Percentiles rank a stretch among this genome's conserved stretches.
Conservation (phyloP, 805 yeast species). For the Candida ortonii region DNA sequence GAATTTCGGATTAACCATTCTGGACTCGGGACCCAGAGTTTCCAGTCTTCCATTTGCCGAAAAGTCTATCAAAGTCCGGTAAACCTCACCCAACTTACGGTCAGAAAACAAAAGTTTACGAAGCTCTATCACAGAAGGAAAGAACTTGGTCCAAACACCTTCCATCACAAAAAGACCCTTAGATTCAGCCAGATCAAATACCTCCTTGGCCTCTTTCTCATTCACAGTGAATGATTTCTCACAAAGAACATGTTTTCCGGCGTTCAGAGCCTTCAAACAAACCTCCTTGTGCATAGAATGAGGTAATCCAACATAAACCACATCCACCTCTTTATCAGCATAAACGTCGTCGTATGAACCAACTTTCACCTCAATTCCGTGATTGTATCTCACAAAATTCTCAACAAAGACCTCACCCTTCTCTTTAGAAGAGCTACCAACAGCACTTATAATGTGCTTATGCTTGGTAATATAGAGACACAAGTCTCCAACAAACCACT, state of each 20-base stretch:
- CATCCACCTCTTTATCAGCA: slow-evolving; percentile 41
- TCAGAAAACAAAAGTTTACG: slow-evolving; percentile 38
- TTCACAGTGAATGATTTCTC: slow-evolving; percentile 57
- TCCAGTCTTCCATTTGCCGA: slow-evolving; percentile 36
- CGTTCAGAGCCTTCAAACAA: slow-evolving; percentile 33
- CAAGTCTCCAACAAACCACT: slow-evolving; percentile 40
- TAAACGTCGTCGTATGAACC: slow-evolving; percentile 44
- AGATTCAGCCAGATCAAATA: slow-evolving; percentile 42
- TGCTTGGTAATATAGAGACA: slow-evolving; percentile 24
- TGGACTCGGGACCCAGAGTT: slow-evolving; percentile 30
- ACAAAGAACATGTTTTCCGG: slow-evolving; percentile 51
- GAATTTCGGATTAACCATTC: slow-evolving; percentile 42
- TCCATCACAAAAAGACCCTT: slow-evolving; percentile 52
- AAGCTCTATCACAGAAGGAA: slow-evolving; percentile 43
- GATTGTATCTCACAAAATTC: slow-evolving; percentile 29
- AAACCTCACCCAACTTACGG: slow-evolving; percentile 44
- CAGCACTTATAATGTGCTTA: slow-evolving; percentile 35
- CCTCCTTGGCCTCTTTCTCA: slow-evolving; percentile 39
- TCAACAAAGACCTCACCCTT: slow-evolving; percentile 38
- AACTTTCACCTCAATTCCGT: slow-evolving; percentile 14
- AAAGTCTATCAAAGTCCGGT: slow-evolving; percentile 43
- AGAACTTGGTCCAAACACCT: slow-evolving; percentile 56
- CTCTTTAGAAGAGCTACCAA: slow-evolving; percentile 37
- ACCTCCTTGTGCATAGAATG: slow-evolving; percentile 49
- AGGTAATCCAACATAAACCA: slow-evolving; percentile 55